phyloP scores from a whole-genome alignment of 2,329 filamentous ascomycete species.

The Chalaropsis ovoidea region DNA sequence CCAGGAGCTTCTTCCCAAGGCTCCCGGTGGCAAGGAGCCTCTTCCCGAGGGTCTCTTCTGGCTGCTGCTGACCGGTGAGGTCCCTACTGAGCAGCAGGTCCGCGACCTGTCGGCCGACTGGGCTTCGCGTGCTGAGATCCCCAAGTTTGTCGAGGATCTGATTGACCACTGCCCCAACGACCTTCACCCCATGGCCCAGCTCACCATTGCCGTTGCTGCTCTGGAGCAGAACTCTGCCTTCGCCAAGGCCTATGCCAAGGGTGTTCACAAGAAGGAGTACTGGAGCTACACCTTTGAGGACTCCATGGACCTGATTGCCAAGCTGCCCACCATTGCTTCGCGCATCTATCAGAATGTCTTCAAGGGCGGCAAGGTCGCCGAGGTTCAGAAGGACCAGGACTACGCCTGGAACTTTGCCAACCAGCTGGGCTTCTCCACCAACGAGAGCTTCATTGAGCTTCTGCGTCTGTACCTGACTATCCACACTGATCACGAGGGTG shows the following conservation, averaged over 20 bases:
- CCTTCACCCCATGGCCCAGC: conserved; percentile 99
- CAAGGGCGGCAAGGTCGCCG: conserved; percentile 97
- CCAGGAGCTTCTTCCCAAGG: conserved; percentile 94
- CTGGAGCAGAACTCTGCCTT: conserved; percentile 98
- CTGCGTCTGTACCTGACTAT: conserved; percentile 99
- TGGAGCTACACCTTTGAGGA: conserved; percentile 99
- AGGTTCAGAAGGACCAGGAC: conserved; percentile 97
- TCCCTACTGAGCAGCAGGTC: conserved; percentile 95
- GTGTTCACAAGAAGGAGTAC: conserved; percentile 99
- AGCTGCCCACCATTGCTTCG: conserved; percentile 94
- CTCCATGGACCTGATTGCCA: conserved; percentile 98
- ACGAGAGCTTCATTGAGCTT: conserved; percentile 94
- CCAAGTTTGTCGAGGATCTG: conserved; percentile 97
- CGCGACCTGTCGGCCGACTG: conserved; percentile 96
- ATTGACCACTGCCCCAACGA: conserved; percentile 99
- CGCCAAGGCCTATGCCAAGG: conserved; percentile 97
- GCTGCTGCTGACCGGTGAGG: conserved; percentile 96
- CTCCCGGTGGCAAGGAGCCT: conserved; percentile 90
- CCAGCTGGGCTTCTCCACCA: conserved; percentile 92
- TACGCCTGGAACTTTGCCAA: conserved; percentile 99
- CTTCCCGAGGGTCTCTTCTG: conserved; percentile 99
- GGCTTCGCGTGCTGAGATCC: conserved; percentile 92
- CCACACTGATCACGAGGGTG: conserved; percentile 99
- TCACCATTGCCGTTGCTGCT: conserved; percentile 93
- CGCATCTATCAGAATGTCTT: conserved; percentile 99